Conservation (phyloP, 805 yeast genomes). For the Kodamaea hsintzibuensis region DNA sequence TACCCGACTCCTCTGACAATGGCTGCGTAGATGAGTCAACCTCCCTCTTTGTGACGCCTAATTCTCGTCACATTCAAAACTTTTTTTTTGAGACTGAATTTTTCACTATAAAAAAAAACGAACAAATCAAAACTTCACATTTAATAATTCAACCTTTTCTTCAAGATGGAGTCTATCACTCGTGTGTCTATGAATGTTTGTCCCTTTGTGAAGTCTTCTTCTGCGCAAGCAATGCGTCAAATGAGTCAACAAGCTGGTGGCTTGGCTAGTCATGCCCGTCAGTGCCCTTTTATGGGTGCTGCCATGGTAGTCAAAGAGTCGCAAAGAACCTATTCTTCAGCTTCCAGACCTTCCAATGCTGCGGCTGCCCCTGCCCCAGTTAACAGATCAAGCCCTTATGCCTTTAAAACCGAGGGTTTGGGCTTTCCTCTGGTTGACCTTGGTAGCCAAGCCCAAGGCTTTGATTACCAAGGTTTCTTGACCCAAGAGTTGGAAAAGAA, state of each 20-base stretch:
- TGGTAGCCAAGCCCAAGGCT: slow-evolving; percentile 51
- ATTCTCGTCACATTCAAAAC: not conserved
- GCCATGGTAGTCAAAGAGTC: slow-evolving; percentile 55
- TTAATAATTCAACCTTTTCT: slow-evolving; percentile 4
- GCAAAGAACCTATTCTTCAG: slow-evolving; percentile 46
- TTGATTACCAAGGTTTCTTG: slow-evolving; percentile 74
- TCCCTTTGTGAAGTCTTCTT: slow-evolving; percentile 73
- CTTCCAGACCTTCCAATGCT: slow-evolving; percentile 47
- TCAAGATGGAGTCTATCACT: slow-evolving; percentile 72
- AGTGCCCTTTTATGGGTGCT: slow-evolving; percentile 90
- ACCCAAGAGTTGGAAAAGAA: slow-evolving; percentile 68
- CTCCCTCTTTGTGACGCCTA: not conserved
- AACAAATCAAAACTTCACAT: slow-evolving; percentile 10
- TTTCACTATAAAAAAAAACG: slow-evolving; percentile 1
- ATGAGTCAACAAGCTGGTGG: slow-evolving; percentile 45
- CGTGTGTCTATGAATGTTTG: slow-evolving; percentile 77
- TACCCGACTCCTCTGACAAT: not conserved
- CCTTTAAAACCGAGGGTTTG: slow-evolving; percentile 31
- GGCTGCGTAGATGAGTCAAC: not conserved
- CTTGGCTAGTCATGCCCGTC: slow-evolving; percentile 59
- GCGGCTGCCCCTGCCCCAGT: slow-evolving; percentile 38
- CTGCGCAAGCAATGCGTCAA: slow-evolving; percentile 60
- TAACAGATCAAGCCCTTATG: slow-evolving; percentile 21
- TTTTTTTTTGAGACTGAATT: not conserved
- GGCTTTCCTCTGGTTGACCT: slow-evolving; percentile 25